These are phyloP conservation scores for Pichia exigua DNA, from an alignment of 805 yeast genomes.

Conservation along the genomic window DNA sequence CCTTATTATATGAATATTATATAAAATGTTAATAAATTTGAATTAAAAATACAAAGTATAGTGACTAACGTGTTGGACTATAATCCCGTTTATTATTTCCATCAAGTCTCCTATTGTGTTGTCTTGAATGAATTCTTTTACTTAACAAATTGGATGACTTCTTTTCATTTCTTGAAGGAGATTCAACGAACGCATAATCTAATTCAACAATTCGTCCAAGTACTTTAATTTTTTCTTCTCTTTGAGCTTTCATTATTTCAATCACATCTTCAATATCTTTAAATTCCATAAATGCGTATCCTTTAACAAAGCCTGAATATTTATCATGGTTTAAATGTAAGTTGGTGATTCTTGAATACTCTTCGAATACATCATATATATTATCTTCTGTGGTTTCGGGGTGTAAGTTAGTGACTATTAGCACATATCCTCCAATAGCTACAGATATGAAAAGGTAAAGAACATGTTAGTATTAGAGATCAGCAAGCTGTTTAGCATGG, in stretches of 20 bases:
- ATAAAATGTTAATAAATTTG: neutral
- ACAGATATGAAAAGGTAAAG: neutral
- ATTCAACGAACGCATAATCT: constrained; percentile 33
- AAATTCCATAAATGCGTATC: constrained; percentile 36
- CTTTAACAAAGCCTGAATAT: constrained; percentile 36
- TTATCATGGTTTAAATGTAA: constrained; percentile 36
- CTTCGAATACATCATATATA: constrained; percentile 33
- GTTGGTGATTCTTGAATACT: constrained; percentile 31
- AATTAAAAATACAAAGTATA: neutral
- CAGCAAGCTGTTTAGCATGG: neutral
- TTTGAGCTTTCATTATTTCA: constrained; percentile 21
- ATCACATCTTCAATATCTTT: constrained; percentile 27
- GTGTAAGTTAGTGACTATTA: constrained; percentile 34
- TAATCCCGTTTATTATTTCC: neutral
- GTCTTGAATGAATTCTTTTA: neutral
- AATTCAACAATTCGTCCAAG: constrained; percentile 27
- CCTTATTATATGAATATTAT: neutral
- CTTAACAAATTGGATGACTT: neutral
- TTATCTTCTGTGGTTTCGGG: constrained; percentile 41
- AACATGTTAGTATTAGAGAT: neutral
- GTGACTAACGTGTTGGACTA: constrained; percentile 5
- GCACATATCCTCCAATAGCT: constrained; percentile 38
- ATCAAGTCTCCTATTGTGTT: neutral
- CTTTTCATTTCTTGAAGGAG: neutral
- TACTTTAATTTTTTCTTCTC: constrained; percentile 24